Base-by-base conservation (phyloP, 179 eudicot genomes). In the Beta macrorhiza region DNA sequence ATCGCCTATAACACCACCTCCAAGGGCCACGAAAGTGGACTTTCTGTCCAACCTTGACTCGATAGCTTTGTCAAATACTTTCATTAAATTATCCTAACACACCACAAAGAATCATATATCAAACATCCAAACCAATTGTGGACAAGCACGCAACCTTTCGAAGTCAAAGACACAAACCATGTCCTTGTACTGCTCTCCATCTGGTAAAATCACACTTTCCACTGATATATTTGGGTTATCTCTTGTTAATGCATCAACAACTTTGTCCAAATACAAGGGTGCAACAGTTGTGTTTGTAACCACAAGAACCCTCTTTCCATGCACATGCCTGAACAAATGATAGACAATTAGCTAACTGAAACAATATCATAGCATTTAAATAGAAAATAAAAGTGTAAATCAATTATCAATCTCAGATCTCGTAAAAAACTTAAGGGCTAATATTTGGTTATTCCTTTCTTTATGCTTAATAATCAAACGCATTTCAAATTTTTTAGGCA, bases 1-100 rank as follows among this genome's bases (percentile, higher is more conserved):
- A 81, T 97, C 99, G 13, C 99, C 99, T 17, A 97, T 93, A 78
- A 97, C 99, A 20, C 99, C 99, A 73, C 99, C 98, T 80, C 99
- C 98, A 77, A 97, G 98, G 68, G 99, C 98, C 82, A 97, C 90
- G 84, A 97, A 97, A 67, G 99, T 97, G 78, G 92, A 87, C 2
- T 93, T 93, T 73, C 99, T 83, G 78, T 96, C 99, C 86, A 96
- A 83, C 75, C 98, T 89, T 74, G 99, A 90, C 89, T 91, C 99
- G 16, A 97, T 97, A 25, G 99, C 99, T 86, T 92, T 94, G 84
- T 97, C 99, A 83, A 94, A 94, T 5, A 97, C 88, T 89, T 94
- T 97, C 97, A 91, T 93, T 13, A 97, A 88, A 55, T 90, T 93
- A 57, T 93, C 99, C 99, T 97, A 74, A 13, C 71, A 62, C 49